Evolutionary conservation across 2,329 filamentous ascomycete species (phyloP).

Genomic region (Penicillium sp.): DNA sequence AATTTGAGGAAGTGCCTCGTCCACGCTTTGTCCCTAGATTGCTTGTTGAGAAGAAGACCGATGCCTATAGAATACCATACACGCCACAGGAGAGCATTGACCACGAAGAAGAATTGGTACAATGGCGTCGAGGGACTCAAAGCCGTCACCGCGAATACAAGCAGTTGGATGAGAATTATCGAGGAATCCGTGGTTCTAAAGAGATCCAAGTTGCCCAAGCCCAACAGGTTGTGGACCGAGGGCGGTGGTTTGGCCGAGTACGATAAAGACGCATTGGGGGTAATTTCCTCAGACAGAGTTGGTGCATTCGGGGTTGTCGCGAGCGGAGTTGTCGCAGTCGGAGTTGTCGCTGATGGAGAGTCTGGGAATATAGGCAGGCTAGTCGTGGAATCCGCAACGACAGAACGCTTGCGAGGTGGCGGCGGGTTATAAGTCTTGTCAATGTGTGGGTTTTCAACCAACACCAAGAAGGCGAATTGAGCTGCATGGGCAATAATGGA

Average conservation of each 20-base stretch:
- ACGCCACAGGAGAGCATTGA: slow-evolving; percentile 79
- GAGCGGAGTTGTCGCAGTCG: neutral
- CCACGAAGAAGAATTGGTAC: slow-evolving; percentile 76
- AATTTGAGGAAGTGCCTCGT: slow-evolving; percentile 97
- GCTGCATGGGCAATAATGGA: slow-evolving; percentile 92
- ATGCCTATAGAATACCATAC: slow-evolving; percentile 90
- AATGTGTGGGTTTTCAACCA: slow-evolving; percentile 96
- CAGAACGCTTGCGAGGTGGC: slow-evolving; percentile 61
- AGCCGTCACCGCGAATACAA: slow-evolving; percentile 71
- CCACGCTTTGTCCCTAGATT: slow-evolving; percentile 91
- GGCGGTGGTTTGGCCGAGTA: slow-evolving; percentile 56
- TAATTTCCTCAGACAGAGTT: slow-evolving; percentile 34
- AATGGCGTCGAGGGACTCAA: slow-evolving; percentile 73
- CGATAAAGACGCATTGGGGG: slow-evolving; percentile 39
- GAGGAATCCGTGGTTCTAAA: slow-evolving; percentile 84
- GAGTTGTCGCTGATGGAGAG: slow-evolving; percentile 18
- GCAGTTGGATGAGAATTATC: slow-evolving; percentile 71
- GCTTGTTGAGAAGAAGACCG: slow-evolving; percentile 77
- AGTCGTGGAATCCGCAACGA: slow-evolving; percentile 31
- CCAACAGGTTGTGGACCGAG: slow-evolving; percentile 79
- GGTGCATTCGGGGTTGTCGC: slow-evolving; percentile 23
- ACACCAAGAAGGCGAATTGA: slow-evolving; percentile 87
- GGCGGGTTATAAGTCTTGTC: slow-evolving; percentile 96
- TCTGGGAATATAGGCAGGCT: slow-evolving; percentile 31
- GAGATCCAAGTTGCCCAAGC: slow-evolving; percentile 79